Conservation (phyloP, 805 yeast genomes). For the Candida hispaniensis region DNA sequence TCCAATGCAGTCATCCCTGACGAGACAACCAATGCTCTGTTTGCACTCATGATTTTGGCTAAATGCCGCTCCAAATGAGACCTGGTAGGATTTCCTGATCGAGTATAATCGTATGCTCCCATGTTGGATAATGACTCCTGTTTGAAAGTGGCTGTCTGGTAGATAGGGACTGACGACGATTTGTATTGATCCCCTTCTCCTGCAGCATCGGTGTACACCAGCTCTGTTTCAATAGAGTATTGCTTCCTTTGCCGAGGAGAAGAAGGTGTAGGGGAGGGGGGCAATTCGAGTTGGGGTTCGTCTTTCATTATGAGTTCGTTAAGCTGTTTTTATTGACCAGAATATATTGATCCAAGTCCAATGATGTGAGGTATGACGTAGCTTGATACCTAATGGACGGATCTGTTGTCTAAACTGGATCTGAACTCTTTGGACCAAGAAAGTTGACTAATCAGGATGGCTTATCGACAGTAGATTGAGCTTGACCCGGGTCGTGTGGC, state of each 20-base stretch:
- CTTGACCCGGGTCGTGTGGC: too few relatives aligned
- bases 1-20: constrained; percentile 92
- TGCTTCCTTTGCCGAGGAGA: constrained; percentile 25
- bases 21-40: constrained; percentile 67
- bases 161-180: constrained; percentile 78
- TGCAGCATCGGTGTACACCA: constrained; percentile 50
- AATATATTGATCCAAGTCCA: too few relatives aligned
- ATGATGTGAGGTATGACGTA: too few relatives aligned
- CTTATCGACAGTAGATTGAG: too few relatives aligned
- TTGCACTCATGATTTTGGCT: constrained; percentile 69
- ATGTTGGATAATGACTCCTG: constrained; percentile 59
- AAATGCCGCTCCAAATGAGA: constrained; percentile 67
- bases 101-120: constrained; percentile 78
- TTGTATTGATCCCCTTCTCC: constrained; percentile 48
- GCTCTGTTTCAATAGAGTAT: constrained; percentile 56
- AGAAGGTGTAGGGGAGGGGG: constrained; percentile 33
- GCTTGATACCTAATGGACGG: too few relatives aligned
- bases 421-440: too few relatives aligned
- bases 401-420: too few relatives aligned
- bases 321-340: too few relatives aligned
- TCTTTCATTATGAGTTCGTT: too few relatives aligned
- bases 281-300: too few relatives aligned
- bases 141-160: constrained; percentile 92
- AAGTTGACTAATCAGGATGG: too few relatives aligned
- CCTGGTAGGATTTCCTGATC: constrained; percentile 93